Base-by-base conservation (phyloP, 1,284 basidiomycete genomes). In the Ganoderma meredithae region DNA sequence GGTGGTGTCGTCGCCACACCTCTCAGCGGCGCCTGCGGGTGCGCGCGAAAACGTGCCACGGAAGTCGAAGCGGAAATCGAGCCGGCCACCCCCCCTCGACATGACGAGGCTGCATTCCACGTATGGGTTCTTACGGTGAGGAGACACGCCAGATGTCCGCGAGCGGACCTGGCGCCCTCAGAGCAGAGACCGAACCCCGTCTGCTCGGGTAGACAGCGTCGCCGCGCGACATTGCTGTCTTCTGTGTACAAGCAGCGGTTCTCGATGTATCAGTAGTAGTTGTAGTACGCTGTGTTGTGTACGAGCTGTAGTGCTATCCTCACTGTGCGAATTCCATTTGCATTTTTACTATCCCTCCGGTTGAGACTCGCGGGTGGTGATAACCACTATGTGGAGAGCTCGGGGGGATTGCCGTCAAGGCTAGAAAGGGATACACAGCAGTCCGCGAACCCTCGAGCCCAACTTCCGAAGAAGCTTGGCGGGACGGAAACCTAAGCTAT, bases 81-180 rank as follows among this genome's bases (percentile, higher is more conserved):
- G 47, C 22, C 67, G 71, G n/a, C 71, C 71, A 22, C 71, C 71
- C 13, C 71, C 71, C 56, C 66, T 72, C 39, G 71, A 72, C 62
- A 72, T 72, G 71, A 68, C 68, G 47, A 68, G 71, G 19, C 68
- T 72, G 60, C 71, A 72, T 61, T 70, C 67, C 62, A 61, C 71
- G 43, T 72, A 72, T 44, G 69, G 67, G 47, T 49, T 49, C 22
- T 25, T 49, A 49, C 69, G 71, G 61, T 72, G 71, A 65, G 66
- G 60, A 49, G 56, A 49, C 53, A 44, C 36, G 62, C 66, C 49
- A 33, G 62, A 62, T 58, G 58, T 60, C 67, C 59, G 69, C 68
- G 66, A 62, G 67, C 47, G 69, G 65, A 66, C 53, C 40, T 64
- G 53, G 53, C 40, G 52, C 36, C 25, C 27, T 27, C 39, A 43